phyloP scores from a whole-genome alignment of 2,329 filamentous ascomycete species.

The Didymella arachidicola region DNA sequence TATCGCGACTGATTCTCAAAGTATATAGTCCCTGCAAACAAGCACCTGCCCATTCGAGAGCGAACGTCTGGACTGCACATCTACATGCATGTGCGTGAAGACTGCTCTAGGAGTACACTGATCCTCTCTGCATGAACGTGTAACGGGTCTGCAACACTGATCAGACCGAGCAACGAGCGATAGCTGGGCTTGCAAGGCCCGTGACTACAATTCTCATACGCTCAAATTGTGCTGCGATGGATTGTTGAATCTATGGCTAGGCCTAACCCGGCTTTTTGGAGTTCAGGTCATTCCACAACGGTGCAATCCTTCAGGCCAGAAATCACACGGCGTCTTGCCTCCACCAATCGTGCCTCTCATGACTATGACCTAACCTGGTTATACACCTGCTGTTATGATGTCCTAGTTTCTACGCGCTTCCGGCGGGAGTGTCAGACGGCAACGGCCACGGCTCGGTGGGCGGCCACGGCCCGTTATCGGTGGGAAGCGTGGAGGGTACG shows the following conservation, averaged over 20 bases:
- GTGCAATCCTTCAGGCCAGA: neutral
- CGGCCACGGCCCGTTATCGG: slow-evolving; percentile 33
- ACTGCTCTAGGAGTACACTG: neutral
- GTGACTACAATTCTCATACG: neutral
- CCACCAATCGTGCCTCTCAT: neutral
- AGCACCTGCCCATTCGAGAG: neutral
- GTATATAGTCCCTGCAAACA: neutral
- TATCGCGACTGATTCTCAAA: slow-evolving; percentile 7
- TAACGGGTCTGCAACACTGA: slow-evolving; percentile 9
- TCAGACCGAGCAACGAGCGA: neutral
- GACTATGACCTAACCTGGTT: neutral
- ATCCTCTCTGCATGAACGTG: slow-evolving; percentile 10
- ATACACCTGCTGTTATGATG: neutral
- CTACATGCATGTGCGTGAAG: neutral
- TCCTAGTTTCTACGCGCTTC: slow-evolving; percentile 16
- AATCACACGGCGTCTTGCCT: neutral
- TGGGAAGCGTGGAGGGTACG: slow-evolving; percentile 11
- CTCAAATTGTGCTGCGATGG: neutral
- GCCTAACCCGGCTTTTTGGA: neutral
- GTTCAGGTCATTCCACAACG: neutral
- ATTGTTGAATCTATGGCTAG: neutral
- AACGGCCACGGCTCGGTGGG: slow-evolving; percentile 19
- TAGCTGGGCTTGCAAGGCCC: neutral
- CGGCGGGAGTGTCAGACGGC: slow-evolving; percentile 24
- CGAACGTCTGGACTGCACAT: neutral